Base-by-base conservation (phyloP, 2,329 filamentous ascomycete species). In the Ceratocystiopsis sp. region DNA sequence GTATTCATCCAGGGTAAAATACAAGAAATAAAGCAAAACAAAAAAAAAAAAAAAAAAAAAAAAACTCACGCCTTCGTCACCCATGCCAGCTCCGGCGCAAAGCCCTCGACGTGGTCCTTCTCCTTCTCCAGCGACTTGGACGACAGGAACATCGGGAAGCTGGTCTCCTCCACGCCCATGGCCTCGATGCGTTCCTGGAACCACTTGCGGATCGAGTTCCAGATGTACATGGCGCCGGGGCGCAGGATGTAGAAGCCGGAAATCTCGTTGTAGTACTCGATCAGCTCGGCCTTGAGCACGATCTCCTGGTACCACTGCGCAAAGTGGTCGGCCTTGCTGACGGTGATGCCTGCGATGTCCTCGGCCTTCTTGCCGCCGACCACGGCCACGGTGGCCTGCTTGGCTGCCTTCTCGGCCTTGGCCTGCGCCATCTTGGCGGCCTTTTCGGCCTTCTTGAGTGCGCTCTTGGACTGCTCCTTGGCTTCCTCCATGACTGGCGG, bases 71-170 rank as follows among this genome's bases (percentile, higher is more conserved):
- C 83, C 61, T 84, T 84, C 42, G 84, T 91, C 25, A 91, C 84
- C 84, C 84, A 91, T 45, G 84, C 84, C 51, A 91, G 73, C 61
- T 91, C 84, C 33, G 91, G 87, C 42, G 91, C 91, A 60, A 98
- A 98, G n/a, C 91, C 91, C 62, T 98, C 89, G 49, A 98, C 83
- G 61, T 98, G 91, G 55, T 91, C 84, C 72, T 95, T 95, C 64
- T 95, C 87, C 59, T 74, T 75, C 58, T 76, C 72, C 50, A 98
- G 66, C 36, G 93, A 93, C 64, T 93, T 93, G 57, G 84, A 71
- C 16, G 85, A 93, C 51, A 98, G 75, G 65, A 95, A 98, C 61
- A 98, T 80, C 47, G 91, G 91, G 63, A 98, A 98, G 61, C 85
- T 94, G 59, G 84, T 83, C 68, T 98, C 93, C 61, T 91, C 84